Percentiles rank a stretch among this genome's conserved stretches.
Conservation (phyloP, 2,329 filamentous ascomycete genomes). For the Trichoderma breve region DNA sequence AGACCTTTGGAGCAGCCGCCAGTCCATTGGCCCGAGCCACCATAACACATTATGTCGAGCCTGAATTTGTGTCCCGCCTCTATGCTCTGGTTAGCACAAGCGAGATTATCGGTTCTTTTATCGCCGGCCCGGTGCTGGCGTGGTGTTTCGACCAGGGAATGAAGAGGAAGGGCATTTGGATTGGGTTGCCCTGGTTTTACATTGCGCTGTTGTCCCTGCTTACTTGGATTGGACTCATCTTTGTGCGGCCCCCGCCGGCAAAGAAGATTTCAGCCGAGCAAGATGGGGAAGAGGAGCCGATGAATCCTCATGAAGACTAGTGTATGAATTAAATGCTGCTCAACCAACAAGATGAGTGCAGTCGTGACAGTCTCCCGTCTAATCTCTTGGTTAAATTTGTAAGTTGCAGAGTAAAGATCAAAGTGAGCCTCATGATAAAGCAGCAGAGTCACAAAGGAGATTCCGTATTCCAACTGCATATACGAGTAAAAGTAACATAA, state of each 20-base stretch:
- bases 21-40: slow-evolving; percentile 41
- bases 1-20: slow-evolving; percentile 39
- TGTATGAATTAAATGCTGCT: not conserved
- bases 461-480: too few relatives aligned
- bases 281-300: slow-evolving; percentile 18
- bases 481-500: not conserved
- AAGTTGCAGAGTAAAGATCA: not conserved
- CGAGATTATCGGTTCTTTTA: slow-evolving; percentile 40
- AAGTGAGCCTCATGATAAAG: not conserved
- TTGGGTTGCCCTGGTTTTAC: slow-evolving; percentile 42
- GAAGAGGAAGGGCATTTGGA: slow-evolving; percentile 36
- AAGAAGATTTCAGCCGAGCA: slow-evolving; percentile 23
- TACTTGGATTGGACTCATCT: slow-evolving; percentile 31
- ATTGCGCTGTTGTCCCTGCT: slow-evolving; percentile 32
- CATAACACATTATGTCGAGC: slow-evolving; percentile 39
- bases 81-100: slow-evolving; percentile 43
- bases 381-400: not conserved
- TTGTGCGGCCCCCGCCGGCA: slow-evolving; percentile 34
- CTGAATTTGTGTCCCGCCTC: slow-evolving; percentile 40
- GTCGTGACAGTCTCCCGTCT: not conserved
- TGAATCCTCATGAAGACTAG: slow-evolving; percentile 5
- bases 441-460: not conserved
- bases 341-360: not conserved
- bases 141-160: slow-evolving; percentile 40
- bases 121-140: slow-evolving; percentile 41